Base-by-base conservation (phyloP, 106 monocot genomes). In the Apostasia ramifera region DNA sequence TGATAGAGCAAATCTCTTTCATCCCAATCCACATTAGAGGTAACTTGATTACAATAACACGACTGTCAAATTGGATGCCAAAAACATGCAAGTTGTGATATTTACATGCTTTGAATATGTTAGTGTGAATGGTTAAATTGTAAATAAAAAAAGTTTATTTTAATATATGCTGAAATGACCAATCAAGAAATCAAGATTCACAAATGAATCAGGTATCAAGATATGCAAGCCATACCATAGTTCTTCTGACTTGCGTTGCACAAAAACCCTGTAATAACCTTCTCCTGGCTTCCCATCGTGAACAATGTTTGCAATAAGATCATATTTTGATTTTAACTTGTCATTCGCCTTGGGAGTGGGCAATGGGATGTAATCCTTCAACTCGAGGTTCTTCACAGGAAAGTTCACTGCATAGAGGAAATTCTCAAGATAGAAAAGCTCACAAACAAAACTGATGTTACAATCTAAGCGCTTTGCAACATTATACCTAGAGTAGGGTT, bases 261-360 rank as follows among this genome's bases (percentile, higher is more conserved):
- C 98, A 77, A 98, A 98, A 64, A 80, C 98, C 76, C 98, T 79
- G 47, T 98, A 98, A 59, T 59, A 83, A 48, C 98, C 98, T 76
- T 98, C 98, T 6, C 87, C 90, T 13, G 98, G 98, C 67, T 98
- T 98, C 47, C 98, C 98, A 84, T 98, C 98, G 73, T 93, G 98
- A 70, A 98, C 93, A 52, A 98, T 90, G 65, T 98, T 98, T 53
- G 93, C 87, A 70, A 98, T 98, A 42, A 98, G 90, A 85, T 98
- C 98, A 69, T 98, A 98, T 55, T 98, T 98, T 9, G 98, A 93
- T 6, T 85, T 78, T 61, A 93, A 64, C 73, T 82, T 93, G 59
- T 86, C 73, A 40, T 82, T 83, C 54, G 70, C 78, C 46, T 84
- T 90, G 10, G 86, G 92, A 41, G 77, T 55, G 1, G 92, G 82